phyloP scores from a whole-genome alignment of 2,329 filamentous ascomycete species.

The Exophiala sideris region DNA sequence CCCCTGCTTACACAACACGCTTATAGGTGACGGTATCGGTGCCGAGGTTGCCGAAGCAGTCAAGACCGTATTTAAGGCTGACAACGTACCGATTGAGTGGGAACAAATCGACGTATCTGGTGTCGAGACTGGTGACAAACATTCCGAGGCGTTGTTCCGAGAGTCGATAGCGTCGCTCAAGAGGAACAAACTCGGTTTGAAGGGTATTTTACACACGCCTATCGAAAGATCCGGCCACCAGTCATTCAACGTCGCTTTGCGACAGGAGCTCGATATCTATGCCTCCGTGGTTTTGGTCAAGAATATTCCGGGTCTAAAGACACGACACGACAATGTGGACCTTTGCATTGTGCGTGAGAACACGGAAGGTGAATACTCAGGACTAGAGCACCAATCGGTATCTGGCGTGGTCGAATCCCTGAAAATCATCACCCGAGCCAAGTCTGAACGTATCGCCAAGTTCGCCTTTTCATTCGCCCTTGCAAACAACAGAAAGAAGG shows the following conservation, averaged over 20 bases:
- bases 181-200: constrained; percentile 98
- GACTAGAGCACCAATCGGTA: constrained; percentile 97
- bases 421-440: constrained; percentile 99
- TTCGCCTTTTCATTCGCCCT: constrained; percentile 98
- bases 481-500: constrained; percentile 98
- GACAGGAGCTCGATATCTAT: constrained; percentile 99
- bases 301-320: constrained; percentile 98
- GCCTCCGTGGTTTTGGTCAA: constrained; percentile 97
- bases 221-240: constrained; percentile 96
- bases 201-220: constrained; percentile 97
- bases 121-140: constrained; percentile 77
- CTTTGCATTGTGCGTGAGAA: constrained; percentile 99
- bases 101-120: constrained; percentile 96
- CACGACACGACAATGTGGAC: constrained; percentile 94
- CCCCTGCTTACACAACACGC: constrained; percentile 8
- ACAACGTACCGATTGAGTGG: constrained; percentile 98
- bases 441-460: constrained; percentile 98
- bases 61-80: constrained; percentile 99
- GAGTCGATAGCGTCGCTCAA: constrained; percentile 92
- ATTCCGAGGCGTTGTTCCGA: constrained; percentile 91
- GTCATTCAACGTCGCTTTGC: constrained; percentile 98
- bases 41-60: constrained; percentile 97
- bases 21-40: constrained; percentile 82
- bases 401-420: constrained; percentile 95
- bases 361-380: constrained; percentile 99